Base-by-base conservation (phyloP, 1,284 basidiomycete genomes). In the Tylopilus sp. region DNA sequence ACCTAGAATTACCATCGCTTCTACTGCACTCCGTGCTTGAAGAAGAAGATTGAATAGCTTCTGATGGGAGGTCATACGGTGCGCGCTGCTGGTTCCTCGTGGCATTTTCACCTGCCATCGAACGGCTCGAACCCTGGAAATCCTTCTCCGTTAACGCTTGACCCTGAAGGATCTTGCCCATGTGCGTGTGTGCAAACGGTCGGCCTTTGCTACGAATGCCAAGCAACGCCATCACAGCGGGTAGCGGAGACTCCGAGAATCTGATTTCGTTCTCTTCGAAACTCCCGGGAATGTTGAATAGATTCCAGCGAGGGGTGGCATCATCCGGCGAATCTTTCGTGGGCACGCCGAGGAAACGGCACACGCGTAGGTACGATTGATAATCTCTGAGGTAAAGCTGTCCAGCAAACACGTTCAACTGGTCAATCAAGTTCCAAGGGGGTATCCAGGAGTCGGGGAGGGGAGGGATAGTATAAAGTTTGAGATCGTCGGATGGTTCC, bases 391-490 rank as follows among this genome's bases (percentile, higher is more conserved):
- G 57, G 22, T 58, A 58, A 8, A 52, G 16, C 58, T 59, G 58
- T 16, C 83, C 84, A 39, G 83, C 77, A 60, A 78, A 84, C 29
- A 86, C 66, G 59, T 82, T 53, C 15, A 59, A 33, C 58, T 59
- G 49, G 10, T 59, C 49, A 12, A 53, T 52, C 18, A 59, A 24
- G 12, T 36, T 36, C 36, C 36, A 36, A 5, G 36, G 36, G 36
- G 36, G 36, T 5, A 8, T 36, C 36, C 36, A 36, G 36, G 36
- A 36, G 10, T 36, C 36, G 36, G 47, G 47, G 3, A 53, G 9
- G 4, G 4, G 77, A 55, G 81, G 80, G 26, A 83, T 71, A 33
- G 60, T 68, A 68, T 78, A 79, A 57, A 81, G 78, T 10, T 52
- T 67, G n/a, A 83, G 78, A 62, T 82, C 76, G 44, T 84, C 82